These are phyloP conservation scores for Phytopythium boreale DNA, from an alignment of 352 stramenopile species.

Conservation along the genomic window DNA sequence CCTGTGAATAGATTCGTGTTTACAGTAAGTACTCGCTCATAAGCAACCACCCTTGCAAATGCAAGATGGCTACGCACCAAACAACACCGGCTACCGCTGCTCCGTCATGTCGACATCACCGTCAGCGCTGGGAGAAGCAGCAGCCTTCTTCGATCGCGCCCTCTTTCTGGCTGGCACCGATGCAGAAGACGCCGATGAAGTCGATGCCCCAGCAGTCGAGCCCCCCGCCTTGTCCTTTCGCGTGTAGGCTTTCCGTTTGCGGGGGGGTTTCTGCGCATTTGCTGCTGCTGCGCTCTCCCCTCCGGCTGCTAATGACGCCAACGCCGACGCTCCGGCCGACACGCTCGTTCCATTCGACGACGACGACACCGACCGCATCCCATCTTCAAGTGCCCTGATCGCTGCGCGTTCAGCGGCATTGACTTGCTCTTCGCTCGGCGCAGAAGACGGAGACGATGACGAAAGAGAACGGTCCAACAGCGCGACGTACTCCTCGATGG, in stretches of 20 bases:
- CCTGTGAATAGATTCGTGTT: background rate
- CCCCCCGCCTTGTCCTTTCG: constrained; percentile 53
- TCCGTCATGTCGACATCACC: constrained; percentile 3
- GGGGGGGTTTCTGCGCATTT: constrained; percentile 27
- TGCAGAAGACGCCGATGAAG: background rate
- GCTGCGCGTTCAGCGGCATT: constrained; percentile 24
- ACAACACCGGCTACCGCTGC: background rate
- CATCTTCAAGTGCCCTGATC: constrained; percentile 31
- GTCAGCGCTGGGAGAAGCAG: background rate
- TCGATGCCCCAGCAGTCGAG: constrained; percentile 5
- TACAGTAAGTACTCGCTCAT: background rate
- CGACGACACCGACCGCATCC: constrained; percentile 30
- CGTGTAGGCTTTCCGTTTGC: constrained; percentile 68
- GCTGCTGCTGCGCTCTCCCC: background rate
- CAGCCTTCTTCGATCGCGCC: background rate
- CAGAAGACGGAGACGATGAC: background rate
- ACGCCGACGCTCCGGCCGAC: constrained; percentile 2
- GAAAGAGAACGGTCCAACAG: constrained; percentile 11
- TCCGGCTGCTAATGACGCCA: background rate
- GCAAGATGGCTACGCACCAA: background rate
- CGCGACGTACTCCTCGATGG: constrained; percentile 39
- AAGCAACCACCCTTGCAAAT: background rate
- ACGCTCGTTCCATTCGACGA: constrained; percentile 11
- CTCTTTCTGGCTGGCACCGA: background rate
- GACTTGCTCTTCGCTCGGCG: constrained; percentile 15